Evolutionary conservation across 495 filamentous ascomycete species (phyloP).

Genomic region (Echria macrotheca): DNA sequence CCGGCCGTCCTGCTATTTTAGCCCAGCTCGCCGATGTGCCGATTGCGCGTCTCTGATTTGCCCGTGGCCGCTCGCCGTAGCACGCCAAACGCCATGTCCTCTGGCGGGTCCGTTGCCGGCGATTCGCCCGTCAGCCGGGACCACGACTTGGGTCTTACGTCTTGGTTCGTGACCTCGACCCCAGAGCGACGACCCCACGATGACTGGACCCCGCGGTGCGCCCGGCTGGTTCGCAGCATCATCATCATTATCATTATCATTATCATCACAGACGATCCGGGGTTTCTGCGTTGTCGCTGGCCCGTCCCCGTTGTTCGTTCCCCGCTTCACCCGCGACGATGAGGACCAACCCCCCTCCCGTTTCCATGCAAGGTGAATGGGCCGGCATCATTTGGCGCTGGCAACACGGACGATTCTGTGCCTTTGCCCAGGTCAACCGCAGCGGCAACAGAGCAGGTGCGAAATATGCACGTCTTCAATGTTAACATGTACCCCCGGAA

Average conservation of each 20-base stretch:
- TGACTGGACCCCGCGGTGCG: background rate
- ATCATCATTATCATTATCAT: no score
- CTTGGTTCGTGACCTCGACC: conserved; percentile 11
- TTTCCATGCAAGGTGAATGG: conserved; percentile 35
- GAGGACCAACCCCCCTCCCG: conserved; percentile 1
- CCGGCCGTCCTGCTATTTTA: conserved; percentile 13
- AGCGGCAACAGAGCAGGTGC: conserved; percentile 26
- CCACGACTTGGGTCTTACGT: no score
- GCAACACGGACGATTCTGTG: conserved; percentile 11
- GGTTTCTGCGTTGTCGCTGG: background rate
- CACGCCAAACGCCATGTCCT: conserved; percentile 4
- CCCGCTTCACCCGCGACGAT: background rate
- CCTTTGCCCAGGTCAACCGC: conserved; percentile 13
- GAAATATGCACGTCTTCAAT: conserved; percentile 36
- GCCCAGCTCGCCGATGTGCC: conserved; percentile 19
- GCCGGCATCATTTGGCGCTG: conserved; percentile 28
- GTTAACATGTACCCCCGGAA: conserved; percentile 30
- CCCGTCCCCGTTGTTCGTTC: background rate
- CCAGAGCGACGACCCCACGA: conserved; percentile 19
- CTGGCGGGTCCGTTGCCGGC: conserved; percentile 16
- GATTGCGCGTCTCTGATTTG: conserved; percentile 30
- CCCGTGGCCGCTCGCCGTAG: conserved; percentile 7
- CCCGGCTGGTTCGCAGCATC: conserved; percentile 10
- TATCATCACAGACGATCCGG: conserved; percentile 6
- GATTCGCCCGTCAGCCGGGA: conserved; percentile 26